Conservation (phyloP, 805 yeast species). For the Cyberlindnera japonica region DNA sequence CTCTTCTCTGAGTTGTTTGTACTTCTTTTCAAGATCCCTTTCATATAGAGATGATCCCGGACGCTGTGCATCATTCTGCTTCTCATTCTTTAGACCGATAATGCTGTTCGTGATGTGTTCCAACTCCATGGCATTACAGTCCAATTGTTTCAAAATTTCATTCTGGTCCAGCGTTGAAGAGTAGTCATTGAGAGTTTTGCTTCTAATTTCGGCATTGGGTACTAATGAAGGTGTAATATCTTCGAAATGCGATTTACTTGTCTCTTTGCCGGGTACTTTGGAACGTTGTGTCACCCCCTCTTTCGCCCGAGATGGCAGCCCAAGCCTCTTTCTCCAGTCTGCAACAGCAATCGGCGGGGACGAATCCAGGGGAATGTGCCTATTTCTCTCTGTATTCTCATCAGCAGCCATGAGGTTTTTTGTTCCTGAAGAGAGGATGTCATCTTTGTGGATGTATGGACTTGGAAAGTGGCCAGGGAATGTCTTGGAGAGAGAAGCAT, state of each 20-base stretch:
- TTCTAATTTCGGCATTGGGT: background rate
- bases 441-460: conserved; percentile 16
- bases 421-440: conserved; percentile 16
- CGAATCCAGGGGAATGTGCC: conserved; percentile 3
- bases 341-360: conserved; percentile 10
- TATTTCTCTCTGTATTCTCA: conserved; percentile 18
- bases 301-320: background rate
- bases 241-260: too few relatives aligned
- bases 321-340: conserved; percentile 8
- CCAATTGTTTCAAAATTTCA: conserved; percentile 25
- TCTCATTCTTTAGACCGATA: conserved; percentile 1
- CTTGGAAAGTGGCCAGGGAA: conserved; percentile 29
- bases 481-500: conserved; percentile 14
- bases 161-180: conserved; percentile 9
- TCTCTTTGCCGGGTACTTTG: too few relatives aligned
- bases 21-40: conserved; percentile 18
- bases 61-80: background rate
- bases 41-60: conserved; percentile 5
- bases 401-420: conserved; percentile 21
- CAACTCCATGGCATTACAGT: conserved; percentile 26
- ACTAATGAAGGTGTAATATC: background rate
- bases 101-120: conserved; percentile 15
- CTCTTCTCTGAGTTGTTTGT: conserved; percentile 28
- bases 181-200: background rate
- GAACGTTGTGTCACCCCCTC: background rate